These are phyloP conservation scores for Filosporella fistucella DNA, from an alignment of 495 filamentous ascomycete genomes.

Conservation along the genomic window DNA sequence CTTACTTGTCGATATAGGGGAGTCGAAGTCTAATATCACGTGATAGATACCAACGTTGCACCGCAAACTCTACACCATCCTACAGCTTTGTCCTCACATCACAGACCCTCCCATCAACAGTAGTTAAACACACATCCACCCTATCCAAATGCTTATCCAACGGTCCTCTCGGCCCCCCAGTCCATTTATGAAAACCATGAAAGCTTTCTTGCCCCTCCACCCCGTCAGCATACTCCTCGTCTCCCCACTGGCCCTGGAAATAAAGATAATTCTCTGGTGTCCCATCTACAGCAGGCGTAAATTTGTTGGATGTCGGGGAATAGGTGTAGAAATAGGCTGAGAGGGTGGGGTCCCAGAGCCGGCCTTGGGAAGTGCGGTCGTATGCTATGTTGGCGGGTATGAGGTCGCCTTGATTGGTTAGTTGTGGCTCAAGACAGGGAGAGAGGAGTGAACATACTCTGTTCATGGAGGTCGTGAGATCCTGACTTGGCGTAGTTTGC, in stretches of 20 bases:
- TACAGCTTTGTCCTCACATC: neutral
- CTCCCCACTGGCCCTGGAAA: slow-evolving; percentile 85
- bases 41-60: no score
- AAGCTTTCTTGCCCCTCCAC: slow-evolving; percentile 64
- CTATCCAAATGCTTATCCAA: slow-evolving; percentile 56
- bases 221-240: slow-evolving; percentile 74
- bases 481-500: slow-evolving; percentile 91
- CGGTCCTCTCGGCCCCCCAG: slow-evolving; percentile 86
- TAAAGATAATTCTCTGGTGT: slow-evolving; percentile 80
- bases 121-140: slow-evolving; percentile 5
- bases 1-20: no score
- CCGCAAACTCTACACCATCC: no score
- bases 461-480: slow-evolving; percentile 24
- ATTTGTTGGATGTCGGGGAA: slow-evolving; percentile 23
- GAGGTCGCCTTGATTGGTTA: neutral
- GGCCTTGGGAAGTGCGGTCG: slow-evolving; percentile 81
- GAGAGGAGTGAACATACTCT: slow-evolving; percentile 38
- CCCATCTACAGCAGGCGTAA: slow-evolving; percentile 43
- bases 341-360: slow-evolving; percentile 86
- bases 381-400: slow-evolving; percentile 74
- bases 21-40: no score
- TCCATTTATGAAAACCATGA: slow-evolving; percentile 85
- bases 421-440: neutral
- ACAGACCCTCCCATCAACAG: neutral
- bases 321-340: slow-evolving; percentile 40